phyloP scores from a whole-genome alignment of 257 asterid genomes.

The Jasminum sambac region DNA sequence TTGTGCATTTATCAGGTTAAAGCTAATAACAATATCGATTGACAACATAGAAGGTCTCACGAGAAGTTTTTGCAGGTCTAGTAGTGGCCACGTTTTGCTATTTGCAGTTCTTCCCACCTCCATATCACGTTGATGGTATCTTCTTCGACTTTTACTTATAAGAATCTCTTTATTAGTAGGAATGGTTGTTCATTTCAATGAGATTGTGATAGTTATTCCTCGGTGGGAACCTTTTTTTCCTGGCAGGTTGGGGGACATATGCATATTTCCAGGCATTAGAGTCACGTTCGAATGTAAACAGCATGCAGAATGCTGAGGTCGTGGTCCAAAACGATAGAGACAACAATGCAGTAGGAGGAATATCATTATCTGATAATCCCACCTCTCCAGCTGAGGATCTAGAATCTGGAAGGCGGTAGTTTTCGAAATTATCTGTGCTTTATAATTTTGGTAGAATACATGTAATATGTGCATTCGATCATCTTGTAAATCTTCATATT shows the following conservation, averaged over 20 bases:
- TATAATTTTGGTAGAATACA: neutral
- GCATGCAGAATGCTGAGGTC: slow-evolving; percentile 19
- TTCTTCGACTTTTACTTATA: neutral
- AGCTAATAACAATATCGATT: neutral
- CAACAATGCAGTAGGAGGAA: slow-evolving; percentile 18
- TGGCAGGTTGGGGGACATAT: slow-evolving; percentile 67
- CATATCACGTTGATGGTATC: slow-evolving; percentile 65
- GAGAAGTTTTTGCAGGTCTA: slow-evolving; percentile 43
- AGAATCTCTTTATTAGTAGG: neutral
- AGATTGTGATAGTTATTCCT: neutral
- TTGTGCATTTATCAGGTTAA: neutral
- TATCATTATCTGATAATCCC: slow-evolving; percentile 25
- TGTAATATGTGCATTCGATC: neutral
- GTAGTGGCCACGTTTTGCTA: slow-evolving; percentile 68
- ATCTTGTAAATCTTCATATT: neutral
- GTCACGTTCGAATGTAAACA: slow-evolving; percentile 24
- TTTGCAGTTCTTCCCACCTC: slow-evolving; percentile 90
- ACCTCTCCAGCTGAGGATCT: slow-evolving; percentile 40
- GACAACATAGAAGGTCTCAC: neutral
- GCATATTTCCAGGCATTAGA: slow-evolving; percentile 55
- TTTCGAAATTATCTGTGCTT: neutral
- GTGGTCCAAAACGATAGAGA: slow-evolving; percentile 36
- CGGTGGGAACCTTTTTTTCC: slow-evolving; percentile 2
- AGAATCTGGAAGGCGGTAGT: slow-evolving; percentile 60
- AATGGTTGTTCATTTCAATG: neutral